Evolutionary conservation across 2,329 filamentous ascomycete species (phyloP), one percentile per base, ranked within the genome.

Genomic region (Colletotrichum trifolii): DNA sequence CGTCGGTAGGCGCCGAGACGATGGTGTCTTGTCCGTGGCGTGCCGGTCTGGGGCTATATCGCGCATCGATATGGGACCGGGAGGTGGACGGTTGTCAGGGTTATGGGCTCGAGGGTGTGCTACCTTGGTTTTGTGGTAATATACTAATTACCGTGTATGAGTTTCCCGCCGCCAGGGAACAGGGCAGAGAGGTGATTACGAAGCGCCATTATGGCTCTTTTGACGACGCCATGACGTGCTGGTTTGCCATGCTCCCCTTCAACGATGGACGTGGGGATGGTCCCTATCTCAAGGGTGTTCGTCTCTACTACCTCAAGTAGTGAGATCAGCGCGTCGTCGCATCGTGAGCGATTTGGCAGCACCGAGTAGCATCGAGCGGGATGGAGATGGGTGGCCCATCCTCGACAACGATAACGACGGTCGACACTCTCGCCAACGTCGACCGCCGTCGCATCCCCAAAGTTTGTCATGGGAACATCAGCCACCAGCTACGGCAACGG

Each of bases 191-290:
- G 17, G 34, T 48, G 42, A 66, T 66, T 64, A 48, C 15, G 42
- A 52, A 36, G 59, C 53, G 53, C 17, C 48, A 53, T 40, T 66
- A 63, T 63, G 58, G 48, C 42, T 43, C 42, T 43, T 42, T 55
- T 52, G 53, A 52, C 63, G 52, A 39, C 39, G n/a, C 25, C 42
- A 66, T 66, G 63, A 66, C 63, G 63, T 64, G 52, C 53, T 35
- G 47, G 25, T 11, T 61, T 5, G 25, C 25, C 25, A 25, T 25
- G 25, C 25, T 5, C 25, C 25, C 25, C 25, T 25, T 25, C 25
- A 25, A 25, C 25, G 2, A 25, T 2, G 25, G 25, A 25, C 25
- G 25, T 4, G 25, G 25, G 25, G 25, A 25, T 25, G 25, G 25
- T 25, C 25, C 25, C 25, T 25, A 25, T 25, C 25, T 25, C 25